Conservation (phyloP, 768 basidiomycete species). For the Tylopilus subfusipes region DNA sequence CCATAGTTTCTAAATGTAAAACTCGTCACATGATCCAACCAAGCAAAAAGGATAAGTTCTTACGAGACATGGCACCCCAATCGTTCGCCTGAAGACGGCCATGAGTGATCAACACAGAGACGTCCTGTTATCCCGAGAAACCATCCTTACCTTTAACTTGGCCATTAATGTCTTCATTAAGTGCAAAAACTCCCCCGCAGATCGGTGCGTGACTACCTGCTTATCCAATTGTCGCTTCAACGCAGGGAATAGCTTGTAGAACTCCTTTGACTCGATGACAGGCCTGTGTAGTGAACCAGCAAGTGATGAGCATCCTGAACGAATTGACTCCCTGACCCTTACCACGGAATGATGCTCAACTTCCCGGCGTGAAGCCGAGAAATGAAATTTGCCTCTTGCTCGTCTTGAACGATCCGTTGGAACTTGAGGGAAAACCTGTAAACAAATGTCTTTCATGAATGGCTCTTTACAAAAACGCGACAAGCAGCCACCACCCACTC, state of each 20-base stretch:
- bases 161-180: conserved; percentile 64
- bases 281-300: conserved; percentile 32
- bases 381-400: conserved; percentile 62
- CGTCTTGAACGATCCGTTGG: conserved; percentile 57
- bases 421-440: conserved; percentile 54
- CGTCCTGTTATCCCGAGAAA: background rate
- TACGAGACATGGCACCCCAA: conserved; percentile 63
- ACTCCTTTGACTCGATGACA: too few relatives aligned
- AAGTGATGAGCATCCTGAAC: background rate
- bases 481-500: conserved; percentile 39
- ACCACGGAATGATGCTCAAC: conserved; percentile 59
- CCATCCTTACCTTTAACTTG: conserved; percentile 50
- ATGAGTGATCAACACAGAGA: background rate
- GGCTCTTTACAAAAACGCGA: background rate
- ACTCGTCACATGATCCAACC: background rate
- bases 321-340: background rate
- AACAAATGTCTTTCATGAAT: background rate
- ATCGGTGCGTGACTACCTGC: conserved; percentile 46
- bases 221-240: conserved; percentile 47
- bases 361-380: conserved; percentile 54
- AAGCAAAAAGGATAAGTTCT: conserved; percentile 9
- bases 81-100: conserved; percentile 46
- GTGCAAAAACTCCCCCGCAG: conserved; percentile 54
- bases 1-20: conserved; percentile 40
- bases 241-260: conserved; percentile 50